These are phyloP conservation scores for Spiraea crenata DNA, from an alignment of 331 rosid species.

Conservation along the genomic window DNA sequence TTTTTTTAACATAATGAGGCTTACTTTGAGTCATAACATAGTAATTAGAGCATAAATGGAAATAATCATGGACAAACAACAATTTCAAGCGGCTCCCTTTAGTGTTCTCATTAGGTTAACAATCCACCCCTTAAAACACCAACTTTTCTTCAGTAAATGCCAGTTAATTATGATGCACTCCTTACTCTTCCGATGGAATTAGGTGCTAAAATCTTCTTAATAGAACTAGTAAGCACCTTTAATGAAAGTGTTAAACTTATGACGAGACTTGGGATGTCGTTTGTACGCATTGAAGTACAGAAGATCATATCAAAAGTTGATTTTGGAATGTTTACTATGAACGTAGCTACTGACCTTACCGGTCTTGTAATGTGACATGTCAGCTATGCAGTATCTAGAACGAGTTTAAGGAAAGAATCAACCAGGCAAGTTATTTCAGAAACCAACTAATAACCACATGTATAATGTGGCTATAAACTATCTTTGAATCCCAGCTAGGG, in stretches of 20 bases:
- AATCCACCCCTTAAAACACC: neutral
- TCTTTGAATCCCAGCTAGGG: neutral
- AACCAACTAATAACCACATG: neutral
- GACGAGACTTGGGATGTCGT: neutral
- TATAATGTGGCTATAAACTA: neutral
- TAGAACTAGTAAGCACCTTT: too few species aligned
- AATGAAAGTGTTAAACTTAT: too few species aligned
- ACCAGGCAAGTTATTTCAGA: neutral
- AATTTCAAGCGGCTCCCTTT: neutral
- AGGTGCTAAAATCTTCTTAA: neutral
- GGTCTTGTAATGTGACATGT: constrained; percentile 87
- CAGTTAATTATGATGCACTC: too few species aligned
- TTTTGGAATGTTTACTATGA: neutral
- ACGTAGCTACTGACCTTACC: constrained; percentile 69
- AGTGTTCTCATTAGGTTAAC: neutral
- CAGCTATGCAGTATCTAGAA: constrained; percentile 83
- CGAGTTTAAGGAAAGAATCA: constrained; percentile 38
- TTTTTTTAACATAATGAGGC: neutral
- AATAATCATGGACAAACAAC: neutral
- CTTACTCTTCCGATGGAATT: too few species aligned
- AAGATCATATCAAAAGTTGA: neutral
- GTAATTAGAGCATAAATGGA: too few species aligned
- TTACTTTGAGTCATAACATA: neutral
- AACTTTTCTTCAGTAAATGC: too few species aligned
- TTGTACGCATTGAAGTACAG: neutral